Conservation (phyloP, 306 rosid species). For the Trifolium fragiferum region DNA sequence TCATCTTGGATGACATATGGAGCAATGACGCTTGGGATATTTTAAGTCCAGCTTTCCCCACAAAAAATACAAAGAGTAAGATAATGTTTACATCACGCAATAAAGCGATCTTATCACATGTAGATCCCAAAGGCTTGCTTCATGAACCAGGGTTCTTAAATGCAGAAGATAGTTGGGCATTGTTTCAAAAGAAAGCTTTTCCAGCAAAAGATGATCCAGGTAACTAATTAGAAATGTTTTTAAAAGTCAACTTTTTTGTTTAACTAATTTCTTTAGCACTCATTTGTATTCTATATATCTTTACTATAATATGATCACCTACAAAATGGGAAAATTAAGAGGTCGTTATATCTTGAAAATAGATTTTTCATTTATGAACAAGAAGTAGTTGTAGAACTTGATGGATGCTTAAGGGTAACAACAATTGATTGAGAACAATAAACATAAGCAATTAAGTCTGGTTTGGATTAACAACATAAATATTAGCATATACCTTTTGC, state of each 20-base stretch:
- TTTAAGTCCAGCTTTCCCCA: slow-evolving; percentile 47
- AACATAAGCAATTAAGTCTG: too few relatives aligned
- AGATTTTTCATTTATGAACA: not conserved
- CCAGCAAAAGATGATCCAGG: slow-evolving; percentile 47
- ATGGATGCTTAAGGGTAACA: not conserved
- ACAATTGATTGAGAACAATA: not conserved
- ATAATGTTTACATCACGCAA: slow-evolving; percentile 57
- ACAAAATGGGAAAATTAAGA: too few relatives aligned
- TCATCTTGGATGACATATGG: slow-evolving; percentile 70
- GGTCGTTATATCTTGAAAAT: not conserved
- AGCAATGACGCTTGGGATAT: slow-evolving; percentile 47
- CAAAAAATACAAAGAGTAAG: slow-evolving; percentile 40
- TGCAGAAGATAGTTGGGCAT: slow-evolving; percentile 44
- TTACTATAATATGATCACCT: too few relatives aligned
- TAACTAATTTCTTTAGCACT: too few relatives aligned
- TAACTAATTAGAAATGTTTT: not conserved
- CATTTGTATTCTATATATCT: too few relatives aligned
- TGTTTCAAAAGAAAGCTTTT: slow-evolving; percentile 56
- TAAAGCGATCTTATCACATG: slow-evolving; percentile 38
- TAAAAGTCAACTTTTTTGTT: too few relatives aligned
- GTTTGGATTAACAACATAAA: not conserved
- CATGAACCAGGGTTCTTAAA: slow-evolving; percentile 47
- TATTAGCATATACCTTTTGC: slow-evolving; percentile 13
- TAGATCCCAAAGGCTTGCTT: slow-evolving; percentile 43
- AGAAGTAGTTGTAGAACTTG: not conserved